Conservation (phyloP, 306 rosid genomes). For the Cicer pinnatifidum region DNA sequence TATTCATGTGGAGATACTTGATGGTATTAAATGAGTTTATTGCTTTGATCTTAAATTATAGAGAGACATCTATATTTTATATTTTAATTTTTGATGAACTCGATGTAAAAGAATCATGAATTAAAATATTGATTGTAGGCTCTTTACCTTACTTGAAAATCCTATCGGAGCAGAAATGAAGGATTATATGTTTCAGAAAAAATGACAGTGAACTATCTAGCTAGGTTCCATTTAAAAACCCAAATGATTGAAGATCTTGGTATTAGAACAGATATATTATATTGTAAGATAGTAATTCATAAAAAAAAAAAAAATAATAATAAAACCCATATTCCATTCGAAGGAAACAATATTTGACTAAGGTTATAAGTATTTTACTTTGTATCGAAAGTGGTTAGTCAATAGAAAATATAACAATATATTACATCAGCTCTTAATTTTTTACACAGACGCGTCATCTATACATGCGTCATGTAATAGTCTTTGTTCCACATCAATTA, state of each 20-base stretch:
- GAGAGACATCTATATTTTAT: not conserved
- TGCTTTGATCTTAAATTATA: not conserved
- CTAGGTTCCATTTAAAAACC: not conserved
- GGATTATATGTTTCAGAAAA: not conserved
- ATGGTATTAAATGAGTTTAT: not conserved
- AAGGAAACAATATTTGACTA: not conserved
- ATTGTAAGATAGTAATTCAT: not conserved
- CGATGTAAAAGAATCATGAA: not conserved
- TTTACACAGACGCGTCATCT: too few relatives aligned
- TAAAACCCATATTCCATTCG: not conserved
- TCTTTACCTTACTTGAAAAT: not conserved
- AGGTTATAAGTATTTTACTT: not conserved
- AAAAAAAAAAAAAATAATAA: too few relatives aligned
- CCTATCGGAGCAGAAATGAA: not conserved
- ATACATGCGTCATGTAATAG: too few relatives aligned
- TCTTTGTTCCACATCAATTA: too few relatives aligned
- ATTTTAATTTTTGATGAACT: conserved; percentile 18
- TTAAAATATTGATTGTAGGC: not conserved
- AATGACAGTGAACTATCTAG: not conserved
- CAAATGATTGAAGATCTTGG: not conserved
- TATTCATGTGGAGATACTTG: not conserved
- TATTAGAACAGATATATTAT: too few relatives aligned
- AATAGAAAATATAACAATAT: too few relatives aligned
- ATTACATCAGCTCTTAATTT: too few relatives aligned
- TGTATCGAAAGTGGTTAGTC: not conserved